phyloP scores from a whole-genome alignment of 164 flowering plant species.

The Piper betle region DNA sequence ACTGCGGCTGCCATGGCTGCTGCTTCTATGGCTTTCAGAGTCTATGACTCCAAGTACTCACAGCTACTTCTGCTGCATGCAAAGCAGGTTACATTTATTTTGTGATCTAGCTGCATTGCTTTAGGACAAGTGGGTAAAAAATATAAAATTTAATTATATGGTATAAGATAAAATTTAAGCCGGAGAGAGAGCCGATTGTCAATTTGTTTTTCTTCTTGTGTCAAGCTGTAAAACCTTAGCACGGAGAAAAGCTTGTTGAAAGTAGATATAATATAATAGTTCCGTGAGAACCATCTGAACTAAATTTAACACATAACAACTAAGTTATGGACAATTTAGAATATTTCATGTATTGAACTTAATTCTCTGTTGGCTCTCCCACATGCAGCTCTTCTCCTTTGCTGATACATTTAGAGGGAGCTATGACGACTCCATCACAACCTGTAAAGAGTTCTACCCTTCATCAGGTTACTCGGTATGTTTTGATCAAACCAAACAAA shows the following conservation, averaged over 20 bases:
- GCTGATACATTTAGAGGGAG: constrained; percentile 64
- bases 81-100: constrained; percentile 24
- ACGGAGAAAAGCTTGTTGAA: no score
- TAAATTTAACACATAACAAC: no score
- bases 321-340: no score
- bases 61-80: constrained; percentile 42
- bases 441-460: constrained; percentile 43
- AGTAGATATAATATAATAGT: no score
- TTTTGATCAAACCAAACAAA: background rate
- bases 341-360: no score
- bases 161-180: no score
- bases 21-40: constrained; percentile 58
- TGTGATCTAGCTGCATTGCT: background rate
- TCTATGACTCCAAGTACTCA: constrained; percentile 45
- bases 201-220: no score
- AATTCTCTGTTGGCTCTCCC: background rate
- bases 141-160: no score
- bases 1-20: constrained; percentile 91
- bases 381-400: constrained; percentile 69
- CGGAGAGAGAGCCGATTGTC: no score
- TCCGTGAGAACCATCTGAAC: no score
- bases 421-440: constrained; percentile 45
- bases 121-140: background rate
- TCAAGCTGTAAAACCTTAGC: no score
- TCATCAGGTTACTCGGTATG: constrained; percentile 66